Percentiles rank a stretch among this genome's conserved stretches.
phyloP scores from a whole-genome alignment of 257 asterid species.

The Cynanchum wilfordii region DNA sequence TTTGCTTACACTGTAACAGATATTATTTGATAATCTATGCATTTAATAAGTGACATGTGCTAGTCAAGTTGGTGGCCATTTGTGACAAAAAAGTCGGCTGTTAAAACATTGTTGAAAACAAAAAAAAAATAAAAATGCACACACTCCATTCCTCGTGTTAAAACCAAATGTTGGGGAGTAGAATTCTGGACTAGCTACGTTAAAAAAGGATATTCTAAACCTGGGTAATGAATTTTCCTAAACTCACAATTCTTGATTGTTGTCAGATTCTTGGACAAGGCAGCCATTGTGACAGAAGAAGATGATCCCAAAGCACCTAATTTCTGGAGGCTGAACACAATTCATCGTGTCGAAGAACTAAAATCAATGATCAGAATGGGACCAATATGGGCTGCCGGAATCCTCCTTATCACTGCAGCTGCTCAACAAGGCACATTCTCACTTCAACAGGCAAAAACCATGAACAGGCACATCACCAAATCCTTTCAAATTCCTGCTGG shows the following conservation, averaged over 20 bases:
- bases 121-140: too few relatives aligned
- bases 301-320: slow-evolving; percentile 58
- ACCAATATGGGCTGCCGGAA: slow-evolving; percentile 96
- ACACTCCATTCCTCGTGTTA: neutral
- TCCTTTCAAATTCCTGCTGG: slow-evolving; percentile 73
- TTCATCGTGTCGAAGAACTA: slow-evolving; percentile 85
- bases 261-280: slow-evolving; percentile 72
- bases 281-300: slow-evolving; percentile 49
- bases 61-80: neutral
- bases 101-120: neutral
- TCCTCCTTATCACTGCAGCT: slow-evolving; percentile 62
- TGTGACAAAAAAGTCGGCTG: neutral
- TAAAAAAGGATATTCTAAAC: neutral
- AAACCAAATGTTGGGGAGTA: neutral
- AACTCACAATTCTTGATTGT: neutral
- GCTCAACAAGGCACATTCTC: slow-evolving; percentile 84
- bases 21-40: neutral
- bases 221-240: neutral
- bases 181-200: neutral
- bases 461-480: slow-evolving; percentile 58
- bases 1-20: neutral
- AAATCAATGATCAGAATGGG: slow-evolving; percentile 77
- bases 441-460: slow-evolving; percentile 74
- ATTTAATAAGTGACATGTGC: neutral
- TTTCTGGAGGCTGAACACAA: slow-evolving; percentile 60